Base-by-base conservation (phyloP, 345 rosid genomes). In the Lagerstroemia speciosa region DNA sequence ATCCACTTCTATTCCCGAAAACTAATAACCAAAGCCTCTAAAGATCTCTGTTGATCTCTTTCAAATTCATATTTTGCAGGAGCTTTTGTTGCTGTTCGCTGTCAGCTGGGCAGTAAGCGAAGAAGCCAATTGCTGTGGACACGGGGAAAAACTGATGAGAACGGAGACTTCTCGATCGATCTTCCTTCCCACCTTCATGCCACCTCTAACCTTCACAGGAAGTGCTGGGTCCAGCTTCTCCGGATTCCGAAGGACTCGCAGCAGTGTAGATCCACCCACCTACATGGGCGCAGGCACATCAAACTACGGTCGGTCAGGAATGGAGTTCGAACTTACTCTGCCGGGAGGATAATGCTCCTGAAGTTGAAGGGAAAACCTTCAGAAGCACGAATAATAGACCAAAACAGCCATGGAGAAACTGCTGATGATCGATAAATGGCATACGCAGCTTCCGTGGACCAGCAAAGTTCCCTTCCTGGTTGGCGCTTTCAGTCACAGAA, bases 101-200 rank as follows among this genome's bases (percentile, higher is more conserved):
- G 85, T 65, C 62, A n/a, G 41, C 64, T 67, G 11, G 43, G 57
- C 19, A 46, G 8, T 19, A 33, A 22, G 31, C 60, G 65, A 73
- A 70, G 41, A 22, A 52, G 73, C 57, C 43, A 67, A 61, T 6
- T 30, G 31, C 37, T 41, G 34, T 69, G 72, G 30, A 73, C 75
- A 37, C 58, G 34, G 37, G 80, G 69, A 20, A 15, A 50, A 5
- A 76, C 82, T 29, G 77, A 81, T 34, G 78, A 72, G 65, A 64
- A 74, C 36, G 85, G 85, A 24, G 82, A 78, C 61, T 81, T 81
- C 73, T 46, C 61, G 3, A 76, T 81, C 41, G 85, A 81, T 66
- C 77, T 78, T 41, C 85, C 82, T 65, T 81, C 85, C 20, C 71
- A 72, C 67, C 78, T 81, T 70, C 85, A 78, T 32, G 85, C 72